A percentile compares a stretch with the other conserved stretches of the same genome.
Evolutionary conservation across 768 basidiomycete species (phyloP).

Genomic region (Lentinula edodes): DNA sequence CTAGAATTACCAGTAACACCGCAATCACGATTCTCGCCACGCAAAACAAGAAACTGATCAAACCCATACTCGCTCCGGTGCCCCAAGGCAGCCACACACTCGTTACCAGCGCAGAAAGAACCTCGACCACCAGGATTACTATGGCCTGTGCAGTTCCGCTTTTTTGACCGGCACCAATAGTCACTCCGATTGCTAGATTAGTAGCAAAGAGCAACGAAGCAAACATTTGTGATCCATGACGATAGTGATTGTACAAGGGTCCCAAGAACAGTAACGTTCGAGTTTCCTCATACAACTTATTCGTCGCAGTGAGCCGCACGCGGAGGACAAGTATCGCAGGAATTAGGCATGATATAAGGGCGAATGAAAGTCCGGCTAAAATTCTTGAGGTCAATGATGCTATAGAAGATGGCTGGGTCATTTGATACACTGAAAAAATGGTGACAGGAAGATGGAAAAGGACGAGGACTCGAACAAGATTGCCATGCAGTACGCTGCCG

Average conservation of each 20-base stretch:
- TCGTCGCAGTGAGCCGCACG: slow-evolving; percentile 75
- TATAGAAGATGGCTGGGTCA: slow-evolving; percentile 50
- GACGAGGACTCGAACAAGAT: slow-evolving; percentile 85
- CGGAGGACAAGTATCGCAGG: slow-evolving; percentile 73
- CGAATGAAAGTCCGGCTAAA: slow-evolving; percentile 79
- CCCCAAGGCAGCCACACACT: slow-evolving; percentile 97
- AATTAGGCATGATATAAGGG: slow-evolving; percentile 69
- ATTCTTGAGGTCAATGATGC: slow-evolving; percentile 59
- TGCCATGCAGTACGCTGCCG: slow-evolving; percentile 77
- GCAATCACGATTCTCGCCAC: slow-evolving; percentile 87
- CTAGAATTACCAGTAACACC: slow-evolving; percentile 85
- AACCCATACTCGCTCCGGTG: slow-evolving; percentile 93
- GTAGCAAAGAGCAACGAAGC: slow-evolving; percentile 74
- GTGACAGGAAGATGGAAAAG: slow-evolving; percentile 95
- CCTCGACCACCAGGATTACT: slow-evolving; percentile 84
- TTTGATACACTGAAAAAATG: slow-evolving; percentile 85
- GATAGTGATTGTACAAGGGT: slow-evolving; percentile 92
- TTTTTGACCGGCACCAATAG: slow-evolving; percentile 84
- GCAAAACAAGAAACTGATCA: slow-evolving; percentile 90
- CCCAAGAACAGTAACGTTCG: slow-evolving; percentile 86
- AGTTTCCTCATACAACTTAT: slow-evolving; percentile 93
- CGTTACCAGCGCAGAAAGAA: slow-evolving; percentile 80
- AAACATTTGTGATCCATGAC: slow-evolving; percentile 87
- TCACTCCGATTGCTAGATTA: slow-evolving; percentile 77
- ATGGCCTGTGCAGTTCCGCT: slow-evolving; percentile 91